Conservation (phyloP, 2,329 filamentous ascomycete genomes). For the Diaporthe caulivora region DNA sequence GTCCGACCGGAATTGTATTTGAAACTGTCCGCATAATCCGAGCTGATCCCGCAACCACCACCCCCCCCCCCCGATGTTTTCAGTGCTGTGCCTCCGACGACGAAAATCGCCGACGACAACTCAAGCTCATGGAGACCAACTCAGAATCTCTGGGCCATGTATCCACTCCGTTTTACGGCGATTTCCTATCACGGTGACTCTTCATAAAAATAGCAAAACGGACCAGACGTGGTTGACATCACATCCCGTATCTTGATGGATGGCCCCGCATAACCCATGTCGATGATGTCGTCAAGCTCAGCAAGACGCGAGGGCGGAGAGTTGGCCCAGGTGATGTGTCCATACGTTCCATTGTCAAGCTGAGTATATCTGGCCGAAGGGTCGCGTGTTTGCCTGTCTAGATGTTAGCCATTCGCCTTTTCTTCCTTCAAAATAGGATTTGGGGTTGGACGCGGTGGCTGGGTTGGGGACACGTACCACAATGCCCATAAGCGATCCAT, state of each 20-base stretch:
- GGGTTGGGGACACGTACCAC: constrained; percentile 20
- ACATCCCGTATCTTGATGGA: constrained; percentile 23
- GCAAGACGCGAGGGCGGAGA: neutral
- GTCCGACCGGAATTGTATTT: neutral
- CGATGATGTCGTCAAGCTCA: constrained; percentile 8
- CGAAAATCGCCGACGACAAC: neutral
- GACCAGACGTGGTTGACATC: constrained; percentile 25
- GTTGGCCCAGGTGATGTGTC: constrained; percentile 23
- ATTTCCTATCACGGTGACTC: neutral
- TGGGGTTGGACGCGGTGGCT: neutral
- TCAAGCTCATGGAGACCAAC: neutral
- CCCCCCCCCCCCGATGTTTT: neutral
- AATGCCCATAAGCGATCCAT: constrained; percentile 43
- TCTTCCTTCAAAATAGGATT: neutral
- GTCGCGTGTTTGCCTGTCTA: constrained; percentile 37
- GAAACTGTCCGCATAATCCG: neutral
- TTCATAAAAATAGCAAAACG: constrained; percentile 28
- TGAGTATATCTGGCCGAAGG: neutral
- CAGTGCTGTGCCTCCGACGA: neutral
- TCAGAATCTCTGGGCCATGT: neutral
- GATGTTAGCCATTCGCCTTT: neutral
- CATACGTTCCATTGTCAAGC: constrained; percentile 6
- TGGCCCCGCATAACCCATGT: constrained; percentile 22
- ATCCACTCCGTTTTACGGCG: neutral
- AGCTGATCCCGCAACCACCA: neutral